Base-by-base conservation (phyloP, 306 rosid species). In the Prosopis cineraria region DNA sequence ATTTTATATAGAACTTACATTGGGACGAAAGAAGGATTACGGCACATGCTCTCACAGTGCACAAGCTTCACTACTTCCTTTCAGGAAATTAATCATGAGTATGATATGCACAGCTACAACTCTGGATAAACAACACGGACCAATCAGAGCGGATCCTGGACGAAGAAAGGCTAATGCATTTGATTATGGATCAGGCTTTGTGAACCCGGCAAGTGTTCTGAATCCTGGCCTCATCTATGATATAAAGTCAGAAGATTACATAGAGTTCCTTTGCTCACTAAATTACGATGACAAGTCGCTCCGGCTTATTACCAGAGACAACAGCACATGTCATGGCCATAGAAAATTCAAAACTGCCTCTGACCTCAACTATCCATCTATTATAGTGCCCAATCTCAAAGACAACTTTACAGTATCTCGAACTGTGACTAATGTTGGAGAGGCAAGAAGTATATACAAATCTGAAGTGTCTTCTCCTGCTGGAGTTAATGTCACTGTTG, bases 181-280 rank as follows among this genome's bases (percentile, higher is more conserved):
- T 80, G 96, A 92, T 62, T 92, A 85, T 16, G 97, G 97, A 64
- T 90, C 97, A 43, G 97, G 97, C 45, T 90, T 88, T 79, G 79
- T 90, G 80, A 92, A 90, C 85, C 97, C 96, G 13, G 84, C 79
- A 37, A 90, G 85, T 75, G 97, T 87, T 64, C 91, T 90, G 76
- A 87, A 92, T 52, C 97, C 97, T 0, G 93, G 96, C 24, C 91
- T 92, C 67, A 67, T 92, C 83, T 92, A 90, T 62, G 97, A 88
- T 30, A 79, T 91, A 17, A 47, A 75, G 43, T 79, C 93, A 14
- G 60, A 80, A 44, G 97, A 92, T 77, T 86, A 81, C 68, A 45
- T 92, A 29, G 66, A 82, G 13, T 92, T 92, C 83, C 92, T 92
- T 12, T 92, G 97, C 80, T 88, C 97, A 48, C 41, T 90, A 25